A percentile compares a stretch with the other conserved stretches of the same genome.
Conservation (phyloP, 257 asterid genomes). For the Catharanthus roseus region DNA sequence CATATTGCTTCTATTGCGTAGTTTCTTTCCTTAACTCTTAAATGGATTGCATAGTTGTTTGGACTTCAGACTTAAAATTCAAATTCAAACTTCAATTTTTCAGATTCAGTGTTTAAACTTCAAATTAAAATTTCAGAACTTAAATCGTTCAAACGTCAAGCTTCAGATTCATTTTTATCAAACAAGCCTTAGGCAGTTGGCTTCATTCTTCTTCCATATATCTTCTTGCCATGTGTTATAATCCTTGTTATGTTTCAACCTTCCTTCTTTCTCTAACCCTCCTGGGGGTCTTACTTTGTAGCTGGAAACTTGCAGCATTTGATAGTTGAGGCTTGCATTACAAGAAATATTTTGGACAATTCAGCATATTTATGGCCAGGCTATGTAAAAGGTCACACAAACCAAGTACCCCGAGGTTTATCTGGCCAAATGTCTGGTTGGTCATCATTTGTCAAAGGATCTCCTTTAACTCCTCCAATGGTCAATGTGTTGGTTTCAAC, state of each 20-base stretch:
- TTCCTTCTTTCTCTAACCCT: background rate
- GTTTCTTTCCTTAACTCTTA: background rate
- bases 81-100: too few species aligned
- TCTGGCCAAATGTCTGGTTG: conserved; percentile 78
- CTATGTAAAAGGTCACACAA: conserved; percentile 76
- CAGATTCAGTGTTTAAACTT: too few species aligned
- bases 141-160: too few species aligned
- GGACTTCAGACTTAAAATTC: too few species aligned
- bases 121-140: too few species aligned
- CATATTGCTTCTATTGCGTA: background rate
- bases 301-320: conserved; percentile 90
- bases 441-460: conserved; percentile 85
- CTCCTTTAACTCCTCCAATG: conserved; percentile 72
- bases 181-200: too few species aligned
- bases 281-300: conserved; percentile 17
- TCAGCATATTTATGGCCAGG: conserved; percentile 97
- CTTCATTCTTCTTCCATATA: background rate
- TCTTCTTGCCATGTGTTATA: background rate
- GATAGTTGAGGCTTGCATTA: conserved; percentile 95
- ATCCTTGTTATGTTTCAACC: background rate
- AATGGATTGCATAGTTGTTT: background rate
- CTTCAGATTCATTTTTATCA: background rate
- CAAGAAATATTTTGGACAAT: conserved; percentile 84
- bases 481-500: conserved; percentile 71
- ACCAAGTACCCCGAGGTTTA: conserved; percentile 70